A percentile compares a stretch with the other conserved stretches of the same genome.
phyloP scores from a whole-genome alignment of 2,329 filamentous ascomycete genomes.

The Alternaria novae-zelandiae region DNA sequence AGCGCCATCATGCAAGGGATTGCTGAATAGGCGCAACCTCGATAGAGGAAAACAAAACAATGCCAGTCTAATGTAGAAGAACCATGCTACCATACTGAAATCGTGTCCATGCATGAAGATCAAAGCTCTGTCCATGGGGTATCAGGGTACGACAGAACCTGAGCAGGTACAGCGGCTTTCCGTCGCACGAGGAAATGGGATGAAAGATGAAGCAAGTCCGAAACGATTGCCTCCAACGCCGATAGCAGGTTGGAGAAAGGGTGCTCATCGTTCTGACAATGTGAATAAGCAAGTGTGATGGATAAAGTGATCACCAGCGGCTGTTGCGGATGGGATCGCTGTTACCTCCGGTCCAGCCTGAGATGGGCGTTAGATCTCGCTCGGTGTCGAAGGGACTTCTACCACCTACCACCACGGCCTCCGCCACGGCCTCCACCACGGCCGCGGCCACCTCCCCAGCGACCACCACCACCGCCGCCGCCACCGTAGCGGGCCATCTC shows the following conservation, averaged over 20 bases:
- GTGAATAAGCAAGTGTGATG: slow-evolving; percentile 6
- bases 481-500: slow-evolving; percentile 96
- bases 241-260: slow-evolving; percentile 13
- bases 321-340: slow-evolving; percentile 49
- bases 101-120: slow-evolving; percentile 17
- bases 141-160: slow-evolving; percentile 36
- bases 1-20: slow-evolving; percentile 33
- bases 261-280: slow-evolving; percentile 9
- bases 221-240: slow-evolving; percentile 29
- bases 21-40: slow-evolving; percentile 10
- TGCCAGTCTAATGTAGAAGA: slow-evolving; percentile 37
- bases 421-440: slow-evolving; percentile 69
- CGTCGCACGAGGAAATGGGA: slow-evolving; percentile 7
- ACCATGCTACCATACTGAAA: slow-evolving; percentile 14
- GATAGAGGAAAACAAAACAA: slow-evolving; percentile 23
- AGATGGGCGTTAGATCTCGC: slow-evolving; percentile 21
- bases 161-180: slow-evolving; percentile 13
- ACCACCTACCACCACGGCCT: slow-evolving; percentile 52
- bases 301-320: slow-evolving; percentile 45
- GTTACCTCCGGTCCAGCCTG: slow-evolving; percentile 49
- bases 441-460: slow-evolving; percentile 72
- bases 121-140: slow-evolving; percentile 35
- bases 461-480: slow-evolving; percentile 74
- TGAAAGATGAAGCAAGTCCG: slow-evolving; percentile 16
- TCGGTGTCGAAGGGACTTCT: slow-evolving; percentile 2